phyloP scores from a whole-genome alignment of 441 rosid genomes.

The Flueggea neowawraea region DNA sequence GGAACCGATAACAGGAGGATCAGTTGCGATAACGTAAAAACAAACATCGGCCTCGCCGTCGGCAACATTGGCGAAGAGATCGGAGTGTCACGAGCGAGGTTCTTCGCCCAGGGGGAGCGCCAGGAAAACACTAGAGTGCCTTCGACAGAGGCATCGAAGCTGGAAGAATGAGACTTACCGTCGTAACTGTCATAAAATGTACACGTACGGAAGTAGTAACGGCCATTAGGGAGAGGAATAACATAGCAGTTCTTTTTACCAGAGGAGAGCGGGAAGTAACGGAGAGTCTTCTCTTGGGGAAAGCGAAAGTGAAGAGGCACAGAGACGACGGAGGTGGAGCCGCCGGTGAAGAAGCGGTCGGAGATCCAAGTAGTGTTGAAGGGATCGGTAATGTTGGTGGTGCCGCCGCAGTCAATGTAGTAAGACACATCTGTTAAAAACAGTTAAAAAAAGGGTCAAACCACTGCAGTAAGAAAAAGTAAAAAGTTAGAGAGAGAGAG shows the following conservation, averaged over 20 bases:
- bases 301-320: constrained; percentile 80
- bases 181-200: constrained; percentile 94
- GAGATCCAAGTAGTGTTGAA: constrained; percentile 78
- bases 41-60: constrained; percentile 85
- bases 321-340: constrained; percentile 63
- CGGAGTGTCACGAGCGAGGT: constrained; percentile 68
- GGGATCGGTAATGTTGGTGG: constrained; percentile 44
- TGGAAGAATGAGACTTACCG: constrained; percentile 81
- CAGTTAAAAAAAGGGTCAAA: neutral
- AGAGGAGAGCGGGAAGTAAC: constrained; percentile 87
- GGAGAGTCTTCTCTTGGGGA: constrained; percentile 69
- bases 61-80: constrained; percentile 69
- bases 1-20: constrained; percentile 82
- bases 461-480: too few species aligned
- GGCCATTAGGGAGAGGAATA: constrained; percentile 75
- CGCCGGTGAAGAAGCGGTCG: constrained; percentile 85
- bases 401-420: constrained; percentile 86
- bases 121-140: constrained; percentile 90
- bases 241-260: constrained; percentile 97
- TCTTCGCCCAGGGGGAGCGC: constrained; percentile 85
- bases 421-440: neutral
- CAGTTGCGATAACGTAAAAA: constrained; percentile 94
- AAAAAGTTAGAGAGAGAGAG: constrained; percentile 5
- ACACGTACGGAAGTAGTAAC: constrained; percentile 87
- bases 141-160: constrained; percentile 86